Base-by-base conservation (phyloP, 148 eudicot species). In the Salicornia ramosissima region DNA sequence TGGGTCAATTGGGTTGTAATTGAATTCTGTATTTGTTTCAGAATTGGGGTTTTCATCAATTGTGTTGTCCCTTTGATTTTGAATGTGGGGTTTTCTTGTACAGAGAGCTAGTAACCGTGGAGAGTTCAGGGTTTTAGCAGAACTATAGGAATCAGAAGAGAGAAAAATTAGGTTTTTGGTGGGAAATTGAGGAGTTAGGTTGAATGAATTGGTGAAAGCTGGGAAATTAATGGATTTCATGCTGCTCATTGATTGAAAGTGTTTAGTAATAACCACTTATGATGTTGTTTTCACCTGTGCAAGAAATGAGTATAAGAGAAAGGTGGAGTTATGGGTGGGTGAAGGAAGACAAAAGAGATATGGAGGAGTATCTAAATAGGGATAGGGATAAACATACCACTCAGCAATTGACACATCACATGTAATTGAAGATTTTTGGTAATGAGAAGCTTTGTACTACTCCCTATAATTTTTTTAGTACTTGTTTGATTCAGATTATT, bases 61-160 rank as follows among this genome's bases (percentile, higher is more conserved):
- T 19, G 79, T 62, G 46, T n/a, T 62, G n/a, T 40, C 56, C 49
- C 71, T 69, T 10, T 83, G 81, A 66, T 31, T 75, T 52, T 81
- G 75, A 53, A 69, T 82, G 75, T 82, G 62, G 24, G 84, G 83
- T 51, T 78, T 87, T 50, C 78, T 74, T 61, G 87, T 85, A 75
- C 91, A 89, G 50, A 56, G 80, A 33, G 85, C 51, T 66, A 80
- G 62, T 45, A 75, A 57, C 25, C 33, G 46, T 45, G 80, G n/a
- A 70, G 74, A 51, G 63, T 74, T 73, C 8, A 52, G 71, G 71
- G 61, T 64, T 69, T 61, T 47, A 30, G 49, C 64, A 47, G 40
- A 8, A 36, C 4, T 46, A 52, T 69, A 51, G 53, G 49, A 66
- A 29, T 65, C 47, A 25, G 57, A 58, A 72, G 59, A 36, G 56